Conservation (phyloP, 2,329 filamentous ascomycete species). For the Fusarium nisikadoi region DNA sequence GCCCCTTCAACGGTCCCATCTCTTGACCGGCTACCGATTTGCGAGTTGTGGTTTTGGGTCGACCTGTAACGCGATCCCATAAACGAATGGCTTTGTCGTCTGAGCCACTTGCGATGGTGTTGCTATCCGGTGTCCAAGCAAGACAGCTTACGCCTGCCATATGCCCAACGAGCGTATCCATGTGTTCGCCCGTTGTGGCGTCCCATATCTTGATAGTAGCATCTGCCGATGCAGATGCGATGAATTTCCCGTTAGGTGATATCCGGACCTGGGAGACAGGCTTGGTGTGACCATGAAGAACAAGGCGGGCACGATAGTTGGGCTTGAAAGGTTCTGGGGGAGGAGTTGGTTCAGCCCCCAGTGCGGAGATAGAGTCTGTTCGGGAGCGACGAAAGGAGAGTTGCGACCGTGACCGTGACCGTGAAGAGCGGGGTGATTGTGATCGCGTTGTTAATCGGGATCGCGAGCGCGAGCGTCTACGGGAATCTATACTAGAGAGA, state of each 20-base stretch:
- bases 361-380: slow-evolving; percentile 44
- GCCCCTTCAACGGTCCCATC: slow-evolving; percentile 75
- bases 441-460: slow-evolving; percentile 47
- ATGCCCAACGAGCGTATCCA: slow-evolving; percentile 92
- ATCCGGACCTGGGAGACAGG: slow-evolving; percentile 88
- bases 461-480: slow-evolving; percentile 46
- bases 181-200: slow-evolving; percentile 77
- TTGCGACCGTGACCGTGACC: slow-evolving; percentile 45
- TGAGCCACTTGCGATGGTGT: slow-evolving; percentile 87
- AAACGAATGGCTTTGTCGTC: slow-evolving; percentile 97
- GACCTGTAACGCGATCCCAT: slow-evolving; percentile 79
- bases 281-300: slow-evolving; percentile 80
- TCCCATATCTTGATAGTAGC: slow-evolving; percentile 93
- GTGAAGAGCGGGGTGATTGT: slow-evolving; percentile 47
- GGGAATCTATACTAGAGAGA: slow-evolving; percentile 52
- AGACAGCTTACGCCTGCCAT: slow-evolving; percentile 92
- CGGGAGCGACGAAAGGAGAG: slow-evolving; percentile 48
- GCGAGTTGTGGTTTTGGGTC: slow-evolving; percentile 61
- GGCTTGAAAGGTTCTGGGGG: slow-evolving; percentile 65
- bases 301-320: slow-evolving; percentile 75
- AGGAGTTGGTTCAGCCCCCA: slow-evolving; percentile 47
- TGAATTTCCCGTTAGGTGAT: slow-evolving; percentile 88
- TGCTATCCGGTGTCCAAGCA: slow-evolving; percentile 92
- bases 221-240: slow-evolving; percentile 91
- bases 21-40: slow-evolving; percentile 52